Base-by-base conservation (phyloP, 2,329 filamentous ascomycete species). In the Cytospora leucostoma region DNA sequence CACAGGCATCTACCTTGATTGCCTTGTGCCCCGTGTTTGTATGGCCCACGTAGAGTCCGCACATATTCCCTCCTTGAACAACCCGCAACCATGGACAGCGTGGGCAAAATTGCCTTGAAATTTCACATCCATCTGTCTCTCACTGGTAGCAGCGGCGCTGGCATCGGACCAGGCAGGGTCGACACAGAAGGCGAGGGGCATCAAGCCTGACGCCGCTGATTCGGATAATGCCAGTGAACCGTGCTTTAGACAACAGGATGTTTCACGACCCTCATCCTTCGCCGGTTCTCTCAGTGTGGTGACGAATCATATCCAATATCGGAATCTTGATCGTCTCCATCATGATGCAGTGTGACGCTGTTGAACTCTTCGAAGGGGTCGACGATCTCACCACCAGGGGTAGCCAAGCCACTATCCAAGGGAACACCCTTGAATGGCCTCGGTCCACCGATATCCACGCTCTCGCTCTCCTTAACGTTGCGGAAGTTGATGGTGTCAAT, bases 301-400 rank as follows among this genome's bases (percentile, higher is more conserved):
- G 59, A 63, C 34, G 67, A 67, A 38, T 68, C 67, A 33, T 70
- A 68, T 33, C 70, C 71, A 12, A 70, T 71, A 33, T 69, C 66
- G 32, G 72, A 71, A 59, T 78, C 73, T 63, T 87, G 80, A 56
- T 93, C 91, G 69, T 97, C 94, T 17, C 93, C 95, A 62, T 98
- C 95, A 73, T 99, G 95, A 76, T 98, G 94, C 66, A 99, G 81
- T 57, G 95, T 99, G 50, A 99, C 93, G 74, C 92, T 96, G 81
- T 98, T 99, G 78, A 99, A 99, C 76, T 98, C 95, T 76, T 97
- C 92, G 74, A 99, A 99, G 1, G 95, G 95, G 82, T 99, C 95
- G 4, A 86, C 82, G 33, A 65, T 56, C 73, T 97, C 94, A 44
- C 84, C 90, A 52, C 90, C 91, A 1, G 94, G 94, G 3, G 94